Percentiles rank a stretch among this genome's conserved stretches.
Conservation (phyloP, 352 stramenopile genomes). For the Peronospora farinosa region DNA sequence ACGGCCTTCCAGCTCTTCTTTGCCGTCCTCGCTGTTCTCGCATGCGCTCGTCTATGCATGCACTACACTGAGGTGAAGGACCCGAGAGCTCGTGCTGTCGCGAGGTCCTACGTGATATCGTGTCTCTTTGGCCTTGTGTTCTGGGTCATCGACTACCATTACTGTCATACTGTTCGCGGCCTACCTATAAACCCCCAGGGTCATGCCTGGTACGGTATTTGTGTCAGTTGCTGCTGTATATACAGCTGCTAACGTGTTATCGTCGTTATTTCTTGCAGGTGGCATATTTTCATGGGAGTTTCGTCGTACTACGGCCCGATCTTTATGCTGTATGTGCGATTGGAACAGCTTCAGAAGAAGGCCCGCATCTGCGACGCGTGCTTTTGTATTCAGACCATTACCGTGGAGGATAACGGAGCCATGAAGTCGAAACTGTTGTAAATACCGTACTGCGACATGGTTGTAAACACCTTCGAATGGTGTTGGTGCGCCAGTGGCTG, state of each 20-base stretch:
- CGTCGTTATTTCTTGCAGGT: no score
- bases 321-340: slow-evolving; percentile 84
- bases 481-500: no score
- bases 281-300: slow-evolving; percentile 80
- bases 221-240: no score
- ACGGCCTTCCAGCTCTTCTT: slow-evolving; percentile 78
- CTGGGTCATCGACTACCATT: slow-evolving; percentile 82
- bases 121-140: slow-evolving; percentile 59
- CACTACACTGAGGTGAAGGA: slow-evolving; percentile 64
- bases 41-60: slow-evolving; percentile 39
- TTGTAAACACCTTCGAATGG: no score
- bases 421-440: no score
- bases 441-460: no score
- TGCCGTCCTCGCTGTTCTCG: slow-evolving; percentile 44
- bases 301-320: slow-evolving; percentile 71
- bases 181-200: slow-evolving; percentile 72
- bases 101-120: slow-evolving; percentile 52
- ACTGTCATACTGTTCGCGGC: slow-evolving; percentile 46
- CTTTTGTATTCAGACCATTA: slow-evolving; percentile 63
- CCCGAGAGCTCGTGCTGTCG: slow-evolving; percentile 43
- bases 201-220: slow-evolving; percentile 55
- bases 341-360: slow-evolving; percentile 68
- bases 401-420: slow-evolving; percentile 33
- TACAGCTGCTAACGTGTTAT: no score
- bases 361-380: slow-evolving; percentile 41